phyloP scores from a whole-genome alignment of 108 stramenopile species.

The Schizochytrium sp. region DNA sequence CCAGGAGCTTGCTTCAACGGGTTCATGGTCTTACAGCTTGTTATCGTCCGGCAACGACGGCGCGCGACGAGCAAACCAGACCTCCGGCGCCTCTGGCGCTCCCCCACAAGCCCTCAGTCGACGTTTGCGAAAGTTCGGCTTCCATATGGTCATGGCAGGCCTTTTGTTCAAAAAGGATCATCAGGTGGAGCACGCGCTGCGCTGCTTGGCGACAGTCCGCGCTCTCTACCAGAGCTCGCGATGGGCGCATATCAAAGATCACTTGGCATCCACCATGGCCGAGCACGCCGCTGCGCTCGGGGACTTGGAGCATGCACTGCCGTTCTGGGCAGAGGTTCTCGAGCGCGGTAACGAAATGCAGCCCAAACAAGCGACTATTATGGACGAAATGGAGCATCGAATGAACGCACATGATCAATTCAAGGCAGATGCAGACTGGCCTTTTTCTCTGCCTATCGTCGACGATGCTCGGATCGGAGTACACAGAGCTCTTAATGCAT shows the following conservation, averaged over 20 bases:
- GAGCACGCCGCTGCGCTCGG: background rate
- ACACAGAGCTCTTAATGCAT: background rate
- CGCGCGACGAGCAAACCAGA: background rate
- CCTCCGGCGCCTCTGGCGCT: background rate
- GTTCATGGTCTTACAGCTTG: background rate
- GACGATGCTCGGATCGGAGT: background rate
- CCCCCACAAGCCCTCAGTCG: background rate
- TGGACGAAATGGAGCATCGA: background rate
- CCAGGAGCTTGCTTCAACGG: background rate
- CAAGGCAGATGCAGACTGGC: background rate
- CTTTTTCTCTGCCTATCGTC: background rate
- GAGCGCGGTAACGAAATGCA: background rate
- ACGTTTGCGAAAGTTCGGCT: background rate
- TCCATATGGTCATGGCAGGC: constrained; percentile 6
- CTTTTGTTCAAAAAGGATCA: background rate
- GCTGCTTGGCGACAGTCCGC: background rate
- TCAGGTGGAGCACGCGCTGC: background rate
- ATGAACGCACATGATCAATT: background rate
- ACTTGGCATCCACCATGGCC: background rate
- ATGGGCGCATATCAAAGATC: background rate
- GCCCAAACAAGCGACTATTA: background rate
- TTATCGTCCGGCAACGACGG: background rate
- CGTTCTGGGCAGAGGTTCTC: background rate
- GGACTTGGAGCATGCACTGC: background rate
- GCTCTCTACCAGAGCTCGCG: background rate